These are phyloP conservation scores for Leccinellum albellum DNA, from an alignment of 768 basidiomycete genomes.

Conservation along the genomic window DNA sequence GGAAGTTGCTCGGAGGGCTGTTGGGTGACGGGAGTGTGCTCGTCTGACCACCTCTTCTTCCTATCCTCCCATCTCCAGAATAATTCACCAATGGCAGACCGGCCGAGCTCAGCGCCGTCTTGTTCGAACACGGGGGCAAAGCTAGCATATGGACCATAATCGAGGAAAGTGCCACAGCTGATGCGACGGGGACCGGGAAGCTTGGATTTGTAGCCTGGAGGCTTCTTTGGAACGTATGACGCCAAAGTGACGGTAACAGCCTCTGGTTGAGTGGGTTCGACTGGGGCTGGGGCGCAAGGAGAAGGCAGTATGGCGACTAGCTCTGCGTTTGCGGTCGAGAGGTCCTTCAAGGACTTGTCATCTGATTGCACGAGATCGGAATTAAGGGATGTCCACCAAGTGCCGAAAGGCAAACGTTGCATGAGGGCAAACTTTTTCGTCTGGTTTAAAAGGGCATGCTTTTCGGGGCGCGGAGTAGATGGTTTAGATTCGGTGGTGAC, in stretches of 20 bases:
- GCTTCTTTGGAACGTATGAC: conserved; percentile 49
- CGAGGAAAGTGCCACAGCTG: conserved; percentile 65
- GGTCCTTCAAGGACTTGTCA: conserved; percentile 42
- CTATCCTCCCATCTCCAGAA: conserved; percentile 50
- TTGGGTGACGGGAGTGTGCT: conserved; percentile 9
- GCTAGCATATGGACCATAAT: conserved; percentile 71
- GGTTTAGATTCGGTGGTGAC: conserved; percentile 25
- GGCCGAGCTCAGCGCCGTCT: conserved; percentile 68
- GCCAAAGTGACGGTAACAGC: conserved; percentile 45
- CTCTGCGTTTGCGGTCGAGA: conserved; percentile 67
- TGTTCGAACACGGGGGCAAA: conserved; percentile 82
- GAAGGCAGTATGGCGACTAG: conserved; percentile 71
- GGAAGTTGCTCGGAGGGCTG: neutral
- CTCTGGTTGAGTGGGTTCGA: conserved; percentile 26
- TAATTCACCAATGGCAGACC: conserved; percentile 55
- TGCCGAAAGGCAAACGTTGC: conserved; percentile 72
- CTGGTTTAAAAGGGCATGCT: conserved; percentile 27
- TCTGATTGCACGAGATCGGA: conserved; percentile 39
- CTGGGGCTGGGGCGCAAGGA: conserved; percentile 36
- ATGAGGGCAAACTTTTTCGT: conserved; percentile 69
- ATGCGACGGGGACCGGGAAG: conserved; percentile 51
- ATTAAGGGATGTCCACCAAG: conserved; percentile 75
- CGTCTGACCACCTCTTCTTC: conserved; percentile 29
- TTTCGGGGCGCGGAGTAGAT: conserved; percentile 20
- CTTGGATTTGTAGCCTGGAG: conserved; percentile 38